Conservation (phyloP, 495 filamentous ascomycete species). For the Neurospora sp. region DNA sequence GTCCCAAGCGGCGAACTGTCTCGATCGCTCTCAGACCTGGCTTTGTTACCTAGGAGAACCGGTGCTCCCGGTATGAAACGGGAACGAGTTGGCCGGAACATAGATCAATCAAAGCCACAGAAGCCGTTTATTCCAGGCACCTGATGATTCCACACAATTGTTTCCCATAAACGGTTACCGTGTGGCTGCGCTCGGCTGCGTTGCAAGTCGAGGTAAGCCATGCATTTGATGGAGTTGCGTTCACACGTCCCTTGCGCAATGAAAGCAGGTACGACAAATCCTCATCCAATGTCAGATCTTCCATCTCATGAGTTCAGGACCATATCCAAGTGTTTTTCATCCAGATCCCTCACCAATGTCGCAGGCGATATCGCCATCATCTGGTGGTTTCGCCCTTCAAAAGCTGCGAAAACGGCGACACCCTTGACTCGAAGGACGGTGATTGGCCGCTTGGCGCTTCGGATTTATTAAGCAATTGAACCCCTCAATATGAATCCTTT, state of each 20-base stretch:
- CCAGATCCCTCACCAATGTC: neutral
- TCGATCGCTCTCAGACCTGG: neutral
- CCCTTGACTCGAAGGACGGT: neutral
- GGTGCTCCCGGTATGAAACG: neutral
- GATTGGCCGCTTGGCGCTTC: neutral
- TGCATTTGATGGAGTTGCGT: neutral
- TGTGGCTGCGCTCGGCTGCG: neutral
- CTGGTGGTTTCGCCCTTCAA: too few species aligned
- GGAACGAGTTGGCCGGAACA: neutral
- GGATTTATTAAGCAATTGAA: neutral
- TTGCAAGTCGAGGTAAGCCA: neutral
- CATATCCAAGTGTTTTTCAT: neutral
- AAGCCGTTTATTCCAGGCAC: neutral
- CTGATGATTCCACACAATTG: neutral
- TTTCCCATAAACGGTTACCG: neutral
- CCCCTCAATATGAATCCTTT: neutral
- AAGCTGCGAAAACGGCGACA: neutral
- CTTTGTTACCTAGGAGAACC: neutral
- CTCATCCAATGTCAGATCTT: neutral
- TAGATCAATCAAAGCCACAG: neutral
- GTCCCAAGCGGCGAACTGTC: neutral
- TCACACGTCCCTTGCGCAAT: neutral
- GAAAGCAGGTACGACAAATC: neutral
- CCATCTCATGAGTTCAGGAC: neutral
- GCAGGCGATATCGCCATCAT: neutral